These are phyloP conservation scores for Oryza glumipatula DNA, from an alignment of 176 grass and related monocot species.

Conservation along the genomic window DNA sequence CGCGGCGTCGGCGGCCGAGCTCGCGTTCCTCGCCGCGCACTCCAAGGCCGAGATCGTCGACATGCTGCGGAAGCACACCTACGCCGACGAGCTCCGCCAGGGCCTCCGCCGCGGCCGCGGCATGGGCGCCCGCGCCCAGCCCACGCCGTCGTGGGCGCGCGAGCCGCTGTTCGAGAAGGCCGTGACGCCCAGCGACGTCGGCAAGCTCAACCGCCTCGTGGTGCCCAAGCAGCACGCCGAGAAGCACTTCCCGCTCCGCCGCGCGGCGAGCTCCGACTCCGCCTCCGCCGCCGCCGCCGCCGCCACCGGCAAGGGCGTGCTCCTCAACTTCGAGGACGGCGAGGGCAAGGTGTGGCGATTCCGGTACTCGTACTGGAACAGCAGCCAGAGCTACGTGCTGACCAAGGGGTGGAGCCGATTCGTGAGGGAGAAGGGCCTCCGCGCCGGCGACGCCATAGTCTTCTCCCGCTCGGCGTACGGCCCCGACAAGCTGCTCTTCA, in stretches of 20 bases:
- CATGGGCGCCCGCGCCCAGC: conserved; percentile 45
- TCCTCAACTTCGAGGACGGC: conserved; percentile 91
- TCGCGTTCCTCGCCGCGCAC: conserved; percentile 70
- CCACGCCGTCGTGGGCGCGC: conserved; percentile 54
- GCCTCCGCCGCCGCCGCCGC: background rate
- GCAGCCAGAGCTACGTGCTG: conserved; percentile 99
- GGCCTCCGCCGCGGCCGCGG: conserved; percentile 51
- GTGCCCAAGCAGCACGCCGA: conserved; percentile 98
- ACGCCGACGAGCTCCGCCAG: conserved; percentile 83
- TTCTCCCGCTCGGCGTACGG: conserved; percentile 63
- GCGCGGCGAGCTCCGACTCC: background rate
- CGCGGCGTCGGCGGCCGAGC: conserved; percentile 41
- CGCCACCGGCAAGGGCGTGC: conserved; percentile 54
- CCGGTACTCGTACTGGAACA: conserved; percentile 96
- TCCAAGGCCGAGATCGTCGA: conserved; percentile 90
- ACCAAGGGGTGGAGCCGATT: conserved; percentile 98
- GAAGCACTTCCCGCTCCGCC: conserved; percentile 75
- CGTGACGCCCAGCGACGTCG: conserved; percentile 93
- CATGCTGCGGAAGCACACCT: conserved; percentile 97
- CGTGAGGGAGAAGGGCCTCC: conserved; percentile 85
- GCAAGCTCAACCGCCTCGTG: conserved; percentile 93
- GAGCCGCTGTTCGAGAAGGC: conserved; percentile 81
- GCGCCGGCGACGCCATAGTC: conserved; percentile 76
- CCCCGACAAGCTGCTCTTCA: conserved; percentile 67
- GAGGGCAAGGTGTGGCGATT: conserved; percentile 81